phyloP scores from a whole-genome alignment of 352 stramenopile species.

The Globisporangium nunn region DNA sequence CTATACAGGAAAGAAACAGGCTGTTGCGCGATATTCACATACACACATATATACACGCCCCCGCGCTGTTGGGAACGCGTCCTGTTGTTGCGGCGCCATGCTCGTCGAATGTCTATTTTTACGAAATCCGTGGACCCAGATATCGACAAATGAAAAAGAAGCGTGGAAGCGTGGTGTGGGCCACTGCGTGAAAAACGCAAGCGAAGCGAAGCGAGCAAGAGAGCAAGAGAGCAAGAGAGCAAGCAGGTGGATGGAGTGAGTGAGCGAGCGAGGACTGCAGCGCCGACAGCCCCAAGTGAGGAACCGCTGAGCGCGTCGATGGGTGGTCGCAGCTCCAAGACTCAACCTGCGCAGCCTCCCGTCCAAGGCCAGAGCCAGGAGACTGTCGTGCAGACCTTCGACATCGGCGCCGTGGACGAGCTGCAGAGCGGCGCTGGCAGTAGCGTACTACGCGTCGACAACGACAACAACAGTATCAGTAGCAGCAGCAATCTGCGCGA shows the following conservation, averaged over 20 bases:
- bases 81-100: slow-evolving; percentile 17
- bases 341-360: slow-evolving; percentile 13
- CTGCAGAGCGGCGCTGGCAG: slow-evolving; percentile 3
- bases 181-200: background rate
- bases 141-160: background rate
- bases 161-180: no score
- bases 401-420: slow-evolving; percentile 29
- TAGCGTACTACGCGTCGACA: background rate
- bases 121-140: background rate
- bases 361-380: slow-evolving; percentile 9
- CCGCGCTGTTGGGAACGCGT: no score
- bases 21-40: no score
- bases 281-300: slow-evolving; percentile 4
- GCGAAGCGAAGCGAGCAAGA: no score
- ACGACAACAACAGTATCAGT: no score
- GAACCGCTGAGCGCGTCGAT: slow-evolving; percentile 15
- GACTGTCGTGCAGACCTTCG: slow-evolving; percentile 24
- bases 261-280: background rate
- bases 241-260: slow-evolving; percentile 4
- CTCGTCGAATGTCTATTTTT: background rate
- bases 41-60: no score
- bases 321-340: slow-evolving; percentile 56
- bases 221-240: background rate
- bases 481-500: background rate
- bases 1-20: no score